These are phyloP conservation scores for Parathielavia hyrcaniae DNA, from an alignment of 495 filamentous ascomycete species.

Conservation along the genomic window DNA sequence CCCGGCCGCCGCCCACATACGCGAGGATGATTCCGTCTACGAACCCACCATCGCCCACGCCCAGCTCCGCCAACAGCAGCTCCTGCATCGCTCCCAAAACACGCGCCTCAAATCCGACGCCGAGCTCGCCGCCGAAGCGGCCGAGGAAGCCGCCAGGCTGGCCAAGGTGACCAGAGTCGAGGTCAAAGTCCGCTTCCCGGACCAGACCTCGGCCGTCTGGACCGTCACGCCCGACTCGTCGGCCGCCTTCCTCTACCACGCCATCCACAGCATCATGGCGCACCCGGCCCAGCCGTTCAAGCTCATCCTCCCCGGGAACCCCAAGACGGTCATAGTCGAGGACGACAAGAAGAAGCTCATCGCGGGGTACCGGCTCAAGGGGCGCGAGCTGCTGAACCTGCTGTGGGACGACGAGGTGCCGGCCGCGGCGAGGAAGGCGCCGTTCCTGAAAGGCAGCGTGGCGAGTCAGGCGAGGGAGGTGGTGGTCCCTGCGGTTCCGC, in stretches of 20 bases:
- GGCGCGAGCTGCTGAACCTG: constrained; percentile 68
- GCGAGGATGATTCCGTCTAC: constrained; percentile 67
- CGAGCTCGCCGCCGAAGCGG: constrained; percentile 55
- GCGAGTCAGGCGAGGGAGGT: constrained; percentile 61
- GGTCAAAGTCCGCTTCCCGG: constrained; percentile 81
- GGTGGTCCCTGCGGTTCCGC: constrained; percentile 39
- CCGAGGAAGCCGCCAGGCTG: constrained; percentile 53
- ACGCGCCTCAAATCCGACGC: constrained; percentile 62
- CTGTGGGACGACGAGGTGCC: constrained; percentile 60
- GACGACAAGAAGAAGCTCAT: constrained; percentile 54
- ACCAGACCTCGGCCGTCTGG: constrained; percentile 64
- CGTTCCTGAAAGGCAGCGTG: constrained; percentile 62
- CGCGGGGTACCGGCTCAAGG: constrained; percentile 60
- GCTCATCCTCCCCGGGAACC: constrained; percentile 37
- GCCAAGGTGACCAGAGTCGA: constrained; percentile 60
- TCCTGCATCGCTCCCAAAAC: constrained; percentile 58
- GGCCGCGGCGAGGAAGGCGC: constrained; percentile 40
- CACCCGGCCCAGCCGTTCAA: constrained; percentile 45
- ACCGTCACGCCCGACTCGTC: constrained; percentile 59
- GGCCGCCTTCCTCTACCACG: constrained; percentile 58
- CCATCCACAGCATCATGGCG: constrained; percentile 51
- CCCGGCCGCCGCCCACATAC: constrained; percentile 62
- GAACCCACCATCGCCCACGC: constrained; percentile 80
- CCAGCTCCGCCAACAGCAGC: constrained; percentile 68
- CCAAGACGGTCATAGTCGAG: constrained; percentile 30